phyloP scores from a whole-genome alignment of 345 rosid species.

The Durio zibethinus region DNA sequence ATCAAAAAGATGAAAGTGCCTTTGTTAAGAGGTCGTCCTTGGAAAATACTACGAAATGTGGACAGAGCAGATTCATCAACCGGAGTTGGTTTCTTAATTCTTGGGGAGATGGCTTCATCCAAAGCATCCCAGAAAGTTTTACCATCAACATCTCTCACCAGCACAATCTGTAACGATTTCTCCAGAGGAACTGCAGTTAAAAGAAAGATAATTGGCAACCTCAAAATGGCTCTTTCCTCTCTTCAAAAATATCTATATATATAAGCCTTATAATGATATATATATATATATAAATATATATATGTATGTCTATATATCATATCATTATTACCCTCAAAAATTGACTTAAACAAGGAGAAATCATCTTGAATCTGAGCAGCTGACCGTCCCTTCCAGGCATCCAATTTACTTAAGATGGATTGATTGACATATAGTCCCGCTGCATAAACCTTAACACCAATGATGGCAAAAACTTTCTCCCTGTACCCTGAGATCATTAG shows the following conservation, averaged over 20 bases:
- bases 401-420: conserved; percentile 42
- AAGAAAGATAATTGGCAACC: conserved; percentile 1
- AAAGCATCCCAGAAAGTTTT: conserved; percentile 92
- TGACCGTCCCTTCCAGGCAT: conserved; percentile 53
- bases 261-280: not conserved
- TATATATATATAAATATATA: no score
- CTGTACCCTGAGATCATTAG: conserved; percentile 58
- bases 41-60: conserved; percentile 54
- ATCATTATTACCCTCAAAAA: conserved; percentile 48
- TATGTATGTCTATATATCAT: no score
- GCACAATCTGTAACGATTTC: conserved; percentile 74
- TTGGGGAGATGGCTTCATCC: conserved; percentile 67
- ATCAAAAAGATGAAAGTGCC: conserved; percentile 71
- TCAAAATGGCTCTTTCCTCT: not conserved
- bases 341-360: conserved; percentile 45
- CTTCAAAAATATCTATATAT: not conserved
- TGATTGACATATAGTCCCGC: conserved; percentile 61
- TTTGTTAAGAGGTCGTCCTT: conserved; percentile 64
- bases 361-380: conserved; percentile 47
- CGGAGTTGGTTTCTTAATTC: conserved; percentile 50
- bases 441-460: conserved; percentile 82
- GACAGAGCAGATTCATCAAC: conserved; percentile 59
- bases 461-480: conserved; percentile 83
- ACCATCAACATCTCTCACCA: conserved; percentile 90
- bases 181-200: conserved; percentile 51